A percentile compares a stretch with the other conserved stretches of the same genome.
phyloP scores from a whole-genome alignment of 2,329 filamentous ascomycete genomes.

The Trichoderma guizhouense region DNA sequence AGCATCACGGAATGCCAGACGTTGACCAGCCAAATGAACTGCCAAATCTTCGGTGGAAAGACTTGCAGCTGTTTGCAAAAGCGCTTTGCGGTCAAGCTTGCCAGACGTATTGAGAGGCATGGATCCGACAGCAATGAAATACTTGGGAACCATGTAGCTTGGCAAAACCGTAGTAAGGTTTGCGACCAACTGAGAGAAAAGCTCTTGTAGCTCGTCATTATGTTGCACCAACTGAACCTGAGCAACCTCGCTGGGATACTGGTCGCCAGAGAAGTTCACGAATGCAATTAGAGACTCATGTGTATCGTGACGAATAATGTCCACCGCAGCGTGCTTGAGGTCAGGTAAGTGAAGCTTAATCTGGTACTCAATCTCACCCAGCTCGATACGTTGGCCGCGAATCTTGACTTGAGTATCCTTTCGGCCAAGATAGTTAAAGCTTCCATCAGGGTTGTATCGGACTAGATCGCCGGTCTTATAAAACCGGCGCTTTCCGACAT shows the following conservation, averaged over 20 bases:
- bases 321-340: not conserved
- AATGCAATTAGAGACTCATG: not conserved
- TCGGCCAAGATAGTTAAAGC: conserved; percentile 44
- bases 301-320: not conserved
- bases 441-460: conserved; percentile 37
- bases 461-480: conserved; percentile 48
- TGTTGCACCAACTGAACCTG: not conserved
- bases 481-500: conserved; percentile 20
- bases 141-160: conserved; percentile 8
- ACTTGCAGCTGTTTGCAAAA: not conserved
- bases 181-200: not conserved
- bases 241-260: not conserved
- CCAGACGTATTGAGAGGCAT: conserved; percentile 3
- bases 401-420: conserved; percentile 57
- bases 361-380: conserved; percentile 27
- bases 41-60: not conserved
- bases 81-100: not conserved
- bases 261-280: not conserved
- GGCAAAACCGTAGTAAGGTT: not conserved
- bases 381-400: conserved; percentile 51
- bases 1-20: conserved; percentile 5
- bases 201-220: not conserved
- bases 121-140: not conserved
- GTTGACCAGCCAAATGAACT: not conserved
- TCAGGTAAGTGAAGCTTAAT: not conserved